A percentile compares a stretch with the other conserved stretches of the same genome.
Evolutionary conservation across 805 yeast species (phyloP).

Genomic region (Cyberlindnera mississippiensis): DNA sequence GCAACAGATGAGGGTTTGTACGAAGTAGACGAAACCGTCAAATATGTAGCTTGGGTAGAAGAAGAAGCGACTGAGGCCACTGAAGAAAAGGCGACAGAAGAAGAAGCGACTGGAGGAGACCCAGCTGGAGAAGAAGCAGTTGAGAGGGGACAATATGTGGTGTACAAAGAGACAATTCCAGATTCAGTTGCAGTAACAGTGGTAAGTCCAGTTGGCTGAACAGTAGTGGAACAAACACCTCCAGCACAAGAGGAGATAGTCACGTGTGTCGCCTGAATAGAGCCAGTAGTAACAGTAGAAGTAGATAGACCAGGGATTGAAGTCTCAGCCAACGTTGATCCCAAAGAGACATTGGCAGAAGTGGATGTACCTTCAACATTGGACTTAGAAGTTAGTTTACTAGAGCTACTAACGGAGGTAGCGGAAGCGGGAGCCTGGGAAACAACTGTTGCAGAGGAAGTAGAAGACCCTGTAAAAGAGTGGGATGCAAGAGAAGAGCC

Average conservation of each 20-base stretch:
- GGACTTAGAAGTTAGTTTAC: neutral
- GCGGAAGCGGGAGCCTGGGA: neutral
- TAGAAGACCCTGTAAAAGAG: neutral
- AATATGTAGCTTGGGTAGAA: neutral
- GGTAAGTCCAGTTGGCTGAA: constrained; percentile 26
- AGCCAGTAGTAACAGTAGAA: constrained; percentile 15
- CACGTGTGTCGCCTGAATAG: constrained; percentile 16
- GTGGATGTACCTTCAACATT: neutral
- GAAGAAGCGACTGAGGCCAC: too few species aligned
- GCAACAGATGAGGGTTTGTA: neutral
- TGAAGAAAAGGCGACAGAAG: too few species aligned
- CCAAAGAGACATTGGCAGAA: constrained; percentile 1
- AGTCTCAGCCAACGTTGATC: constrained; percentile 1
- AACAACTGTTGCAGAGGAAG: neutral
- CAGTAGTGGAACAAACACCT: constrained; percentile 27
- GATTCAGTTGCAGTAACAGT: constrained; percentile 17
- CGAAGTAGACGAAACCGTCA: neutral
- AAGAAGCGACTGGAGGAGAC: neutral
- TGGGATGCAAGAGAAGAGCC: neutral
- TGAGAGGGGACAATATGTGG: constrained; percentile 37
- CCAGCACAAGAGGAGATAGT: constrained; percentile 28
- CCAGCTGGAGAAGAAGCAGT: neutral
- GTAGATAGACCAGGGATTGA: neutral
- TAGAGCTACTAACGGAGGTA: neutral
- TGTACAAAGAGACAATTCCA: constrained; percentile 32